Percentiles rank a stretch among this genome's conserved stretches.
phyloP scores from a whole-genome alignment of 2,329 filamentous ascomycete species.

The Nakataea oryzae region DNA sequence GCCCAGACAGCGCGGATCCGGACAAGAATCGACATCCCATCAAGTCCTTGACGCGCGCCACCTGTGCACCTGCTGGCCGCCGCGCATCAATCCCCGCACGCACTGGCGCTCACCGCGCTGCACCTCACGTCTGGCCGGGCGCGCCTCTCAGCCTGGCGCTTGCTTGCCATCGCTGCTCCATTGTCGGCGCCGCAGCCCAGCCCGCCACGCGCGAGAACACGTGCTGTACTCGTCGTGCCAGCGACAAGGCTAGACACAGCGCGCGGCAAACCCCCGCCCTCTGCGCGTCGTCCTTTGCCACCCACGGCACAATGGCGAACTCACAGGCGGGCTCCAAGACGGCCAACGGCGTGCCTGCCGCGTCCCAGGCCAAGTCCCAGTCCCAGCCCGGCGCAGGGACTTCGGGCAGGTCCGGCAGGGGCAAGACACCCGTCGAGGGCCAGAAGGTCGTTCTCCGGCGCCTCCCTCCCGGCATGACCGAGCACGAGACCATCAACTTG shows the following conservation, averaged over 20 bases:
- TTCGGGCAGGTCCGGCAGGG: conserved; percentile 30
- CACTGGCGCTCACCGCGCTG: neutral
- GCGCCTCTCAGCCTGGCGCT: neutral
- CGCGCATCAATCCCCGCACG: neutral
- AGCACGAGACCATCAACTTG: conserved; percentile 61
- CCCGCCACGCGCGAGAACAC: neutral
- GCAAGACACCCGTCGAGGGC: conserved; percentile 44
- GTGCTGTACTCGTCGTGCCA: neutral
- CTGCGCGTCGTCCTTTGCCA: neutral
- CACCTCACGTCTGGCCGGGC: neutral
- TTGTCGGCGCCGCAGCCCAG: neutral
- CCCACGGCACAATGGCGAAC: neutral
- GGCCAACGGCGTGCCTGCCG: conserved; percentile 31
- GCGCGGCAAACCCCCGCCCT: too few species aligned
- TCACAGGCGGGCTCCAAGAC: neutral
- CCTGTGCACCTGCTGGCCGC: neutral
- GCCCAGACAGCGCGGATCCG: neutral
- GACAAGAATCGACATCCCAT: neutral
- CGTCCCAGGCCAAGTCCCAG: conserved; percentile 23
- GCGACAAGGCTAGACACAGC: neutral
- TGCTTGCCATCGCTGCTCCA: too few species aligned
- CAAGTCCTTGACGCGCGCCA: neutral
- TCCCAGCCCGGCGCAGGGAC: conserved; percentile 30
- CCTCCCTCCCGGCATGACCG: conserved; percentile 75
- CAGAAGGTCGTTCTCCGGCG: conserved; percentile 80